Evolutionary conservation across 2,329 filamentous ascomycete species (phyloP).

Genomic region (Aureobasidium melanogenum): DNA sequence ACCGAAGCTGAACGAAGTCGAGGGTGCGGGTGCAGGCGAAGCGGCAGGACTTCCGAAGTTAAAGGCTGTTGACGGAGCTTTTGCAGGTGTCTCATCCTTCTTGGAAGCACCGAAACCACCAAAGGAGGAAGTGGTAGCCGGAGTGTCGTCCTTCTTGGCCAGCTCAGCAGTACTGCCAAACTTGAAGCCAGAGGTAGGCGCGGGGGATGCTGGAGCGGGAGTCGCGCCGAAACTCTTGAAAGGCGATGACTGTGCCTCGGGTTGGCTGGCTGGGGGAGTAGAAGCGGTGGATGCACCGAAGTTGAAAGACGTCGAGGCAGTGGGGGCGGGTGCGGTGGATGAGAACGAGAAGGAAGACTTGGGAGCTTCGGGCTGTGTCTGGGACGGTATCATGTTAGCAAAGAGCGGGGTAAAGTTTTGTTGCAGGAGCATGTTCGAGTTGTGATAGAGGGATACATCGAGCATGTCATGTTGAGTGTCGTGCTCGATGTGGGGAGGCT

Average conservation of each 20-base stretch:
- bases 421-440: not conserved
- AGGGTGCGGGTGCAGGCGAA: not conserved
- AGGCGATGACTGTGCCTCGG: not conserved
- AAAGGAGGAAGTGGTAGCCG: not conserved
- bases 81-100: not conserved
- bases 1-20: conserved; percentile 1
- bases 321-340: not conserved
- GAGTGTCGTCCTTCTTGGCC: not conserved
- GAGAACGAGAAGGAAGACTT: conserved; percentile 1
- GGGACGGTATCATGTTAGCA: not conserved
- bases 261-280: not conserved
- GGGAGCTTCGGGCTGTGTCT: not conserved
- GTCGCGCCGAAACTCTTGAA: not conserved
- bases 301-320: not conserved
- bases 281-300: not conserved
- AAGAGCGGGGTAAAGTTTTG: not conserved
- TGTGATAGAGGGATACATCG: not conserved
- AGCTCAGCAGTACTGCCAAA: not conserved
- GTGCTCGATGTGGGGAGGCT: not conserved
- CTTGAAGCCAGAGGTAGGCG: not conserved
- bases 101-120: not conserved
- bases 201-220: not conserved
- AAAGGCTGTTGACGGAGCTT: not conserved
- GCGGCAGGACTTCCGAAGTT: not conserved
- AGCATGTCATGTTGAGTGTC: conserved; percentile 3